Evolutionary conservation across 1,139 yeast genomes (phyloP), one percentile per base, ranked within the genome.

Genomic region (Scheffersomyces quercinus): DNA sequence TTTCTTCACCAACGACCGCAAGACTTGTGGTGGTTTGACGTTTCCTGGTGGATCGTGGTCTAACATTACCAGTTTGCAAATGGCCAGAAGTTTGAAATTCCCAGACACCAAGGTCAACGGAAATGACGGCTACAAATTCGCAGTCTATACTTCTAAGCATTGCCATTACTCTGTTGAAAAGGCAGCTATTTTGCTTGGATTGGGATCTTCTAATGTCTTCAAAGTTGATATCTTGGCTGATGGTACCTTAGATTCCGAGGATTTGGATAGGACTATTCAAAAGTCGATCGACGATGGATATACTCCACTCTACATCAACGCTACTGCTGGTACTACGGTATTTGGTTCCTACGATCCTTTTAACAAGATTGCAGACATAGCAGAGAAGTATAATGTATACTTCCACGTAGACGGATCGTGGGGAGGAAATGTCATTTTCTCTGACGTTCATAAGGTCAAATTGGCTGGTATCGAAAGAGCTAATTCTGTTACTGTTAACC

Each of bases 11-110:
- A 53, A 62, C 38, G 58, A 62, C 13, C 75, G 73, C 5, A 65
- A 67, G 5, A 69, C 73, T 29, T 79, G 91, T 38, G 96, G 96
- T 20, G 96, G 96, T 0, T 70, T 88, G 53, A 88, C 96, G 0
- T 86, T 88, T 62, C 80, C 91, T 29, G 96, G 96, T 11, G 96
- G 96, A 0, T 84, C 93, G 4, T 88, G 91, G 82, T 86, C 95
- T 13, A 88, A 88, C 62, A 78, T 86, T 42, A 87, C 95, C 2
- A 81, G 89, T 44, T 62, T 88, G 65, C 93, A 87, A 51, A 82
- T 85, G 61, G 96, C 96, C 0, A 69, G 95, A 52, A 72, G 87
- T 36, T 68, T 76, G 36, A 63, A 77, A 48, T 85, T 58, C 55
- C 96, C 96, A 0, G 86, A 84, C 12, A 85, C 95, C 0, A 86